Conservation (phyloP, 2,329 filamentous ascomycete species). For the Podosphaera aphanis region DNA sequence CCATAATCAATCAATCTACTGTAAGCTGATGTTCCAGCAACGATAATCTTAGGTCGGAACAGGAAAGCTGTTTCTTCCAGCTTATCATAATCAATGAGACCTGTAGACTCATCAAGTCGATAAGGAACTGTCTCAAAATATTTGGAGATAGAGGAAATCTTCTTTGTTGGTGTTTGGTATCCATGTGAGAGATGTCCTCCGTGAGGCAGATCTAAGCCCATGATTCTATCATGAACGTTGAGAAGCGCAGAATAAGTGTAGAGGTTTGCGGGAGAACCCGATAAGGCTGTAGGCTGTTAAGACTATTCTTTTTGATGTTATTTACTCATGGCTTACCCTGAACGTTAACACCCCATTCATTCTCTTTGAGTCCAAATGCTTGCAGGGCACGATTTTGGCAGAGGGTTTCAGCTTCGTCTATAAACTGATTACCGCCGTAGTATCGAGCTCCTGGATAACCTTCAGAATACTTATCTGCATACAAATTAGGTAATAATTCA, state of each 20-base stretch:
- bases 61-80: slow-evolving; percentile 75
- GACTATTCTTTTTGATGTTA: neutral
- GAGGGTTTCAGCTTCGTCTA: slow-evolving; percentile 82
- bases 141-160: slow-evolving; percentile 93
- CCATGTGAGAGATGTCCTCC: slow-evolving; percentile 91
- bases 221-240: slow-evolving; percentile 81
- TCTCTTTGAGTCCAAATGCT: slow-evolving; percentile 65
- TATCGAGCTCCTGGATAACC: slow-evolving; percentile 95
- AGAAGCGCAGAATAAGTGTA: slow-evolving; percentile 97
- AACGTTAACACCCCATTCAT: slow-evolving; percentile 97
- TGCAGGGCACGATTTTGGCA: slow-evolving; percentile 87
- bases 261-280: slow-evolving; percentile 79
- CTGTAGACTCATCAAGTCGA: slow-evolving; percentile 68
- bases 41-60: slow-evolving; percentile 87
- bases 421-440: slow-evolving; percentile 98
- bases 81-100: slow-evolving; percentile 89
- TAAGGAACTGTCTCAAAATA: slow-evolving; percentile 99
- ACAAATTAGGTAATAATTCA: neutral
- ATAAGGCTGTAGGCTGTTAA: neutral
- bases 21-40: slow-evolving; percentile 94
- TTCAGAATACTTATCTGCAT: slow-evolving; percentile 96
- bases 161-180: slow-evolving; percentile 87
- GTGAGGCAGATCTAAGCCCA: slow-evolving; percentile 92
- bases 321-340: slow-evolving; percentile 36
- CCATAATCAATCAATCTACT: slow-evolving; percentile 93